Evolutionary conservation across 495 filamentous ascomycete species (phyloP), one percentile per base, ranked within the genome.

Genomic region (Aspergillus heteromorphus): DNA sequence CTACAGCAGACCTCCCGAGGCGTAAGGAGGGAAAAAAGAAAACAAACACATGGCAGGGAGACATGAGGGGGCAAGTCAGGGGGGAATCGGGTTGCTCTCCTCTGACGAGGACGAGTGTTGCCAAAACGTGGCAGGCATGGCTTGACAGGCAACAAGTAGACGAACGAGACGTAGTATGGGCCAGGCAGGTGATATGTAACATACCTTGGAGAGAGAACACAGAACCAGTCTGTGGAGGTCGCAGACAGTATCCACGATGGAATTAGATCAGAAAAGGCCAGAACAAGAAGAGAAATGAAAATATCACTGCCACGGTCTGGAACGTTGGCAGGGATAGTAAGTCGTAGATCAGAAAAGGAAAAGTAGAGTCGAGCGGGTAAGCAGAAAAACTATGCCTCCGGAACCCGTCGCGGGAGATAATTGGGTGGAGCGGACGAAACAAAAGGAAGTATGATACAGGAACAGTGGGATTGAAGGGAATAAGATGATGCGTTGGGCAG

Each of bases 321-420:
- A 57, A 41, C 59, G 67, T 61, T 64, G 70, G 65, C 70, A 73
- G 71, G 71, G 71, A 73, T 70, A 42, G 57, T 31, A 5, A 49
- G 34, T 58, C 29, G 45, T 48, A 47, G 59, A 65, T 68, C 66
- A 57, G 59, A 58, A 64, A 47, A 52, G 48, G 56, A 52, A 63
- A 58, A 56, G 54, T 63, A 54, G 50, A 53, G 41, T 40, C 43
- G 54, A 59, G 45, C 61, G 55, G 57, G 61, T 64, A 60, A 56
- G 58, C 57, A 54, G 50, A 54, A 50, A 63, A 57, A 55, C 17
- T 47, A 53, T 36, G 54, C 49, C 51, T 51, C 47, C 29, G 49
- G 36, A 52, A 53, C 59, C 41, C 48, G 40, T 31, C 21, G 38
- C 30, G 30, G 14, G 3, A 19, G 7, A 13, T 8, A 21, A 36